Evolutionary conservation across 148 eudicot genomes (phyloP).

Genomic region (Suaeda aralocaspica): DNA sequence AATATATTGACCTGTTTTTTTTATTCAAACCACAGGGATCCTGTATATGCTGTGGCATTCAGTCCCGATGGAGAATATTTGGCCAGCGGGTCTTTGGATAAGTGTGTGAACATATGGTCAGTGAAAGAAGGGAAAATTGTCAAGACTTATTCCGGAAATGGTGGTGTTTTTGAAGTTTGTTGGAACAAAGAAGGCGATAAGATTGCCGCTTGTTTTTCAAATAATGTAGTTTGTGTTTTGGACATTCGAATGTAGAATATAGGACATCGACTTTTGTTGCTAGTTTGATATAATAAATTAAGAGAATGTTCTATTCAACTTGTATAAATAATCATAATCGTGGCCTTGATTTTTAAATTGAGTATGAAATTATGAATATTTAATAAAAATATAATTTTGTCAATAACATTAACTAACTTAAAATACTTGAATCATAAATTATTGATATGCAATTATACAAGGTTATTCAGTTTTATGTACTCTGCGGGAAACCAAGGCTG

Average conservation of each 20-base stretch:
- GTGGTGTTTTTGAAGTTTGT: constrained; percentile 86
- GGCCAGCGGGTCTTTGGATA: constrained; percentile 82
- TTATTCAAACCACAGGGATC: constrained; percentile 46
- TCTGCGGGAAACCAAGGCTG: no score
- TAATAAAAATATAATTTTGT: no score
- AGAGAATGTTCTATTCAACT: no score
- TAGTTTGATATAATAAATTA: not conserved
- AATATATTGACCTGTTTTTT: not conserved
- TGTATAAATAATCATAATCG: no score
- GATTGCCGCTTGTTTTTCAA: constrained; percentile 77
- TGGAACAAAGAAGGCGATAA: constrained; percentile 91
- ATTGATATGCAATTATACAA: no score
- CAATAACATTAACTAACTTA: no score
- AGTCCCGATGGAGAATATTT: constrained; percentile 84
- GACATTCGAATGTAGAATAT: constrained; percentile 31
- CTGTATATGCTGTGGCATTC: constrained; percentile 81
- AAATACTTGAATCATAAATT: no score
- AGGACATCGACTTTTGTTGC: no score
- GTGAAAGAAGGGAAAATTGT: constrained; percentile 70
- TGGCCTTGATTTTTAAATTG: no score
- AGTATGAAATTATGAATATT: no score
- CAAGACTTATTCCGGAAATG: constrained; percentile 63
- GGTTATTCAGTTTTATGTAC: no score
- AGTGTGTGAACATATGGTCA: constrained; percentile 71
- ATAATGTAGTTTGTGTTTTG: constrained; percentile 61